Evolutionary conservation across 2,329 filamentous ascomycete species (phyloP).

Genomic region (Cladorrhinum sp.): DNA sequence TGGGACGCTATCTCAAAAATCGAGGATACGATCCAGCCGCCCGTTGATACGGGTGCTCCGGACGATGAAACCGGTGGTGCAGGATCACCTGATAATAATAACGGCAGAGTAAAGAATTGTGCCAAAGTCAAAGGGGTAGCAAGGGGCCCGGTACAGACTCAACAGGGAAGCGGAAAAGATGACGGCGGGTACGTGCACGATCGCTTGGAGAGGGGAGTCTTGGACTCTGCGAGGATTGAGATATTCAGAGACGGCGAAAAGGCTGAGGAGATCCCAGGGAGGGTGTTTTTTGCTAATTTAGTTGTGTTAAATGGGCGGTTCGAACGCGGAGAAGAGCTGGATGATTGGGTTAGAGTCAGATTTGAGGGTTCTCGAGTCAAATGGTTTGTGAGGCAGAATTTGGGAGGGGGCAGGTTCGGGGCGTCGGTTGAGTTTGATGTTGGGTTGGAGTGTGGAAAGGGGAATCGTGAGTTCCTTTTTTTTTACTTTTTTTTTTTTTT

Average conservation of each 20-base stretch:
- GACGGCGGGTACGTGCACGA: constrained; percentile 23
- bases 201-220: background rate
- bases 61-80: background rate
- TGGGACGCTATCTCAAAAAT: constrained; percentile 16
- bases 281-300: constrained; percentile 11
- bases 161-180: constrained; percentile 19
- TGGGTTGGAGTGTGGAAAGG: constrained; percentile 1
- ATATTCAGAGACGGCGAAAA: background rate
- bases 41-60: background rate
- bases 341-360: constrained; percentile 12
- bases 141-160: constrained; percentile 9
- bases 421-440: constrained; percentile 4
- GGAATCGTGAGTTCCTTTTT: background rate
- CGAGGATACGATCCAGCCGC: constrained; percentile 6
- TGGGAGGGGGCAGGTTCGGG: background rate
- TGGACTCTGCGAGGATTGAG: background rate
- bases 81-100: too few relatives aligned
- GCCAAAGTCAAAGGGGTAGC: constrained; percentile 13
- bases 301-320: background rate
- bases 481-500: too few relatives aligned
- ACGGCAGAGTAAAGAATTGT: constrained; percentile 4
- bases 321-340: constrained; percentile 1
- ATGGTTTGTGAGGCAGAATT: constrained; percentile 4
- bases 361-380: background rate
- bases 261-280: background rate